Evolutionary conservation across 2,329 filamentous ascomycete genomes (phyloP), one percentile per base, ranked within the genome.

Genomic region (Clonostachys sp.): DNA sequence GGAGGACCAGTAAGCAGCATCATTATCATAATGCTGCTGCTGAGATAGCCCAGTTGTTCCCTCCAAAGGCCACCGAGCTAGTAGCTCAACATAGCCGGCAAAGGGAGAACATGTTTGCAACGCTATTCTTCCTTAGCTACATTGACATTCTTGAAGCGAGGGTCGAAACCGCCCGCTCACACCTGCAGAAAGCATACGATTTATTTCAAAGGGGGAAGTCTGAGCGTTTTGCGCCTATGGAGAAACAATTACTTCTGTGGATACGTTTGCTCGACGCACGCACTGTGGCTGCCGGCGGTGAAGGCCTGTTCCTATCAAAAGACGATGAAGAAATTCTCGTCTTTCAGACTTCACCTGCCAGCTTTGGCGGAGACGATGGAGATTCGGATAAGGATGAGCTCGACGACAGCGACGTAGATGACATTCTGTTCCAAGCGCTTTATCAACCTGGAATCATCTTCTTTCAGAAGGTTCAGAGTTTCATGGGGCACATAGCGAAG

Each of bases 401-500:
- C 2, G 40, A 57, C 2, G 60, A 67, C 18, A 55, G 61, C 12
- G 68, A 72, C 44, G 68, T 69, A 12, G 73, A 78, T 44, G 74
- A 80, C 39, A 70, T 75, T 2, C 60, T 81, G 0, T 80, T 79
- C 49, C 74, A 80, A 49, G 68, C 76, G 0, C 58, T 80, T 4
- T 79, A 78, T 51, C 72, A 77, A n/a, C 77, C 76, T 0, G 76
- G 76, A 0, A 71, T 79, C 17, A 63, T 75, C 4, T 81, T 82
- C 57, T 81, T 77, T 52, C 77, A 81, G 47, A 77, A 79, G 50
- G 74, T 80, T 0, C 77, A 78, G 55, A 75, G 72, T 34, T 79
- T 80, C 55, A 78, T 79, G 63, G 77, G 77, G 3, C 68, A 75
- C 6, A 79, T 81, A 43, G 75, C 77, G 7, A 71, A 73, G 47